Evolutionary conservation across 106 monocot species (phyloP), one percentile per base, ranked within the genome.

Genomic region (Gastrodia elata): DNA sequence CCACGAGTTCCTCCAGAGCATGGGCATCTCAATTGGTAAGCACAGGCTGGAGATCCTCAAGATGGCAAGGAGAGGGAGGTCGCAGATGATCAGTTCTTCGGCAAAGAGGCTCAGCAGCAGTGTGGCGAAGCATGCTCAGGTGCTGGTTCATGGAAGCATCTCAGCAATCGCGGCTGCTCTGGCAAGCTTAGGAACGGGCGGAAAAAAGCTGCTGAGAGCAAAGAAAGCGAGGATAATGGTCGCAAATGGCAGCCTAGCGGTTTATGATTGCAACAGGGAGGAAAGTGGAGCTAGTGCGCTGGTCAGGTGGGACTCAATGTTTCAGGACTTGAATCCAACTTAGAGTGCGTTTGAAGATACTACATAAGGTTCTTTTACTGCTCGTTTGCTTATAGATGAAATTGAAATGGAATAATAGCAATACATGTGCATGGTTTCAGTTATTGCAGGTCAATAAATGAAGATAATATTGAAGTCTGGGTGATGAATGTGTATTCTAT

Each of bases 1-100:
- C 76, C 90, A 94, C 71, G 83, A 85, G 67, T 84, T 94, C 83
- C 87, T 94, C 71, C 81, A 64, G 43, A 94, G 90, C 85, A 88
- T 90, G 90, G 93, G 93, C 41, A 68, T 94, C 83, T 75, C 90
- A 68, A 26, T 79, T 1, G 76, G 71, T 30, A 86, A 80, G 77
- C 84, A 80, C 76, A 37, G 84, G 36, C 76, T 80, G 25, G 76
- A 80, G 71, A 83, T 83, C 71, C 83, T 83, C 75, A 79, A 76
- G 44, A 75, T 83, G 26, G 72, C 70, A 13, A 69, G 59, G 61
- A 76, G 68, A 34, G 40, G 71, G 16, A 68, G 1, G 40, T n/a
- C n/a, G n/a, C 30, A 5, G 35, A 14, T 38, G 6, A 76, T 71
- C 41, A 68, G 38, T 56, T 57, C 42, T 0, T 32, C 59, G 9